Conservation (phyloP, 2,329 filamentous ascomycete genomes). For the Stemphylium lycopersici region DNA sequence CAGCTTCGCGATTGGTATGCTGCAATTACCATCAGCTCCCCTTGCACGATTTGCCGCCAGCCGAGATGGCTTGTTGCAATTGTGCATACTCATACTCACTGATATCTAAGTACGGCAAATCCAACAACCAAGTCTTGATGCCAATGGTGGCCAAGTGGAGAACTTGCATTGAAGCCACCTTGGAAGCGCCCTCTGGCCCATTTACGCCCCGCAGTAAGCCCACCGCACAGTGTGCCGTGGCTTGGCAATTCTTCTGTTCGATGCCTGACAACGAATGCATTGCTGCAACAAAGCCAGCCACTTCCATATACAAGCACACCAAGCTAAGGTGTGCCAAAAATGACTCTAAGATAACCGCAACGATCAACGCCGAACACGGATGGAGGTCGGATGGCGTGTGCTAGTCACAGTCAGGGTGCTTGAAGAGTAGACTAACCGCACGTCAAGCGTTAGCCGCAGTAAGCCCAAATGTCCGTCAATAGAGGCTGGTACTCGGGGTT, state of each 20-base stretch:
- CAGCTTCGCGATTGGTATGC: neutral
- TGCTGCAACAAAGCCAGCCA: constrained; percentile 1
- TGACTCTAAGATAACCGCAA: constrained; percentile 3
- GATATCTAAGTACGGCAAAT: constrained; percentile 1
- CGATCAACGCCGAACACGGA: constrained; percentile 7
- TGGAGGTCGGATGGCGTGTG: constrained; percentile 28
- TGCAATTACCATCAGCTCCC: neutral
- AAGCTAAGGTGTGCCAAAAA: constrained; percentile 12
- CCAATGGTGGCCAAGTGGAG: neutral
- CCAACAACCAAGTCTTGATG: constrained; percentile 1
- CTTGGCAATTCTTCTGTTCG: constrained; percentile 10
- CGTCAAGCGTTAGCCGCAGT: constrained; percentile 35
- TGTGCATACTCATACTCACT: neutral
- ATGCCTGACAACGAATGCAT: constrained; percentile 1
- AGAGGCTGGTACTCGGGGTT: constrained; percentile 25
- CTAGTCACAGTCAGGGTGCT: constrained; percentile 12
- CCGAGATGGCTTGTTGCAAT: neutral
- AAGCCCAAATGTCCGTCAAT: constrained; percentile 24
- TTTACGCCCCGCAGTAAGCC: constrained; percentile 10
- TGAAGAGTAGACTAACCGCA: constrained; percentile 18
- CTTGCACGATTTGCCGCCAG: neutral
- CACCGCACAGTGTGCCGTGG: constrained; percentile 3
- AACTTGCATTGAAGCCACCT: constrained; percentile 7
- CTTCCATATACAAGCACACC: constrained; percentile 21
- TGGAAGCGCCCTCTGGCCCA: constrained; percentile 8